Base-by-base conservation (phyloP, 495 filamentous ascomycete species). In the Penicillium tannophilum region DNA sequence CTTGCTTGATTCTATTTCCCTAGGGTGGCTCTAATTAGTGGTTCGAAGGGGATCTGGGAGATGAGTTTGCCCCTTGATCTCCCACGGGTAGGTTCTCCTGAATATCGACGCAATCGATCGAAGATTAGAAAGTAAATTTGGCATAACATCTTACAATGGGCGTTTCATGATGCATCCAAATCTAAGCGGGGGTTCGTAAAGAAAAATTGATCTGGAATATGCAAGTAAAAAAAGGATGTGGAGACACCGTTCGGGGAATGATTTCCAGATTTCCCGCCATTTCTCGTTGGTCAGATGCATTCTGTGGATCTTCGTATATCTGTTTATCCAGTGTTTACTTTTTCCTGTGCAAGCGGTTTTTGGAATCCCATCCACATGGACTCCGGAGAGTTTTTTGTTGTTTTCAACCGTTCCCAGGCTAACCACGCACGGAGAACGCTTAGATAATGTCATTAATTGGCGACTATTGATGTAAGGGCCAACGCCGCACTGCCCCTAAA, bases 381-480 rank as follows among this genome's bases (percentile, higher is more conserved):
- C 17, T 11, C 51, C 62, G 64, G 64, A 61, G 31, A 47, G 63
- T 59, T 60, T 6, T 16, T 16, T 24, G 24, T 19, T 31, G 17
- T 9, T 35, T 44, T 6, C 4, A 31, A 35, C 46, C 39, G 47
- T 56, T 47, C 28, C 35, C 17, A 35, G 28, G 41, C 56, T 51
- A 50, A 35, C 48, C 6, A 65, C 54, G 59, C 63, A 62, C 30
- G 59, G 59, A 43, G 50, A 55, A 48, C 19, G 44, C 42, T 58
- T 39, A 49, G 52, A 26, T 24, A 39, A 53, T 48, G 58, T 45
- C 56, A 59, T 63, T 56, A 39, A 64, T 62, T 59, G 58, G 47
- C 44, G 42, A 72, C 64, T 77, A 74, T 76, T 72, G 71, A 73
- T 71, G 73, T 72, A 78, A 78, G 76, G 76, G 70, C 71, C 10